A percentile compares a stretch with the other conserved stretches of the same genome.
These are phyloP conservation scores for Mesotaenium endlicherianum DNA, from an alignment of 139 green algal genomes.

Conservation along the genomic window DNA sequence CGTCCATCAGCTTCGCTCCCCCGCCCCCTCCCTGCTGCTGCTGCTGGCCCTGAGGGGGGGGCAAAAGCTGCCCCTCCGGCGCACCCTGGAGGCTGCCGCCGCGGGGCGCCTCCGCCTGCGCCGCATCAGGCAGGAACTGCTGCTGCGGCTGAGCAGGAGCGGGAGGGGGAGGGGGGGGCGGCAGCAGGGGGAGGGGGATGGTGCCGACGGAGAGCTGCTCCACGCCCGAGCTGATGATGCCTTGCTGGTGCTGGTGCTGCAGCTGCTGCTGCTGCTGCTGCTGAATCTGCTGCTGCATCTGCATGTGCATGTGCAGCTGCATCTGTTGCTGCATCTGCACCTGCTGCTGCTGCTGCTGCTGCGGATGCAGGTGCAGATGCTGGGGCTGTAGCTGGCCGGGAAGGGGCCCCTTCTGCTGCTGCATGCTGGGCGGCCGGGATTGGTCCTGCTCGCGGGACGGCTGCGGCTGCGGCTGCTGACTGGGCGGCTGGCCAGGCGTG, in stretches of 20 bases:
- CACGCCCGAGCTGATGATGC: background rate
- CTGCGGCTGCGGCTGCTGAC: background rate
- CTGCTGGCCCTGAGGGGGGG: background rate
- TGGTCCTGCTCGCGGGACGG: no score
- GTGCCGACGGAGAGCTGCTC: slow-evolving; percentile 4
- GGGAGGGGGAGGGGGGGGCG: background rate
- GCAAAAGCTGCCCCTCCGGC: background rate
- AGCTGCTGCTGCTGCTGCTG: background rate
- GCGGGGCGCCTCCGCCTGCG: background rate
- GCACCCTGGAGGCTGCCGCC: background rate
- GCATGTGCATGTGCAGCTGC: no score
- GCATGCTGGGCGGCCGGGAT: no score
- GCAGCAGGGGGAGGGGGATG: background rate
- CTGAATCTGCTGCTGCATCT: background rate
- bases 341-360: background rate
- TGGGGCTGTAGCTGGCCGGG: no score
- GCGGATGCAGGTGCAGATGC: background rate
- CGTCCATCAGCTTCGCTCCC: slow-evolving; percentile 5
- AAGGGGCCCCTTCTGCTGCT: no score
- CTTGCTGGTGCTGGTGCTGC: slow-evolving; percentile 2
- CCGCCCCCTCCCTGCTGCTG: background rate
- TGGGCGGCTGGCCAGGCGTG: background rate
- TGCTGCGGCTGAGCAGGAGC: background rate
- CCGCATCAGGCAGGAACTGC: background rate
- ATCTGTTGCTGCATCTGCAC: background rate